Evolutionary conservation across 2,329 filamentous ascomycete species (phyloP), one percentile per base, ranked within the genome.

Genomic region (Cladosporium cucumerinum): DNA sequence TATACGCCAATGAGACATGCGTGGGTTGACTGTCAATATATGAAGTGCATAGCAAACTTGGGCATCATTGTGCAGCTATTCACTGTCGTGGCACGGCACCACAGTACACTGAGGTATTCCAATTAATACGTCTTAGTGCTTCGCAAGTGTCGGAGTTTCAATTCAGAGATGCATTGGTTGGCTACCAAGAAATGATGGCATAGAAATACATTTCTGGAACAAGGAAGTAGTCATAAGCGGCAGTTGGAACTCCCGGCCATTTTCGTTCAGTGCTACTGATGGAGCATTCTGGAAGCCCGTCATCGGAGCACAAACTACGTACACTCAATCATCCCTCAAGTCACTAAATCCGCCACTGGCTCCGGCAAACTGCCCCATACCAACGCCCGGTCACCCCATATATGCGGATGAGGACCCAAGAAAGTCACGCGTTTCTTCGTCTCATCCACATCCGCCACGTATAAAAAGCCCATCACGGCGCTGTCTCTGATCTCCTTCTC

Each of bases 381-480:
- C 72, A 98, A 81, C 5, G 94, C 93, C 73, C 89, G 84, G 69
- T 90, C 86, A 0, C 92, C 92, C 66, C 97, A 83, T 65, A 90
- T 85, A 2, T 93, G 93, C 61, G 90, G 91, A 67, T 97, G 87
- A 1, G 95, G 95, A 21, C 91, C 89, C 65, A 99, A 80, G 23
- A 98, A 82, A 73, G 91, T 90, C 34, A 97, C 82, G 75, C 91
- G 90, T 69, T 87, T 87, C 76, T 90, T 90, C 71, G 90, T 89
- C 73, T 92, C 90, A 73, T 99, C 93, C 4, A 98, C 92, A 67
- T 97, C 92, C 0, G 92, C 89, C 18, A 98, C 90, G 73, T 97
- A 97, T 32, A 97, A 85, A 73, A 96, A 99, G 0, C 95, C 95
- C 85, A 96, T 90, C 32, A 98, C 88, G 64, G 89, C 90, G 8